A percentile compares a stretch with the other conserved stretches of the same genome.
These are phyloP conservation scores for Aspergillus spinulosporus DNA, from an alignment of 2,329 filamentous ascomycete species.

Conservation along the genomic window DNA sequence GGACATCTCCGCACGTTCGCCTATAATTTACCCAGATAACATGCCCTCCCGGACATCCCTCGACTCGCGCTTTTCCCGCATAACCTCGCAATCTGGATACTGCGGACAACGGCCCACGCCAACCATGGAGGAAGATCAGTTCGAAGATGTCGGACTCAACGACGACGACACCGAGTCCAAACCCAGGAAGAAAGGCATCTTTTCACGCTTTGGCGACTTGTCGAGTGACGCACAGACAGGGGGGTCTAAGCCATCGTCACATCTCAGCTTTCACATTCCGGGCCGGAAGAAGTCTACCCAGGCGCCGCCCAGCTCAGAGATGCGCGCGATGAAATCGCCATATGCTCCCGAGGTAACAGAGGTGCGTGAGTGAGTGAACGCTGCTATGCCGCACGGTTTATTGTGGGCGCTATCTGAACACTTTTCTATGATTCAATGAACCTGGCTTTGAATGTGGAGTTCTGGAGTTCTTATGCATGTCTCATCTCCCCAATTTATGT, in stretches of 20 bases:
- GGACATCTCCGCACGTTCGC: conserved; percentile 89
- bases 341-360: conserved; percentile 21
- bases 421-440: conserved; percentile 10
- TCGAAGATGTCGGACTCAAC: conserved; percentile 85
- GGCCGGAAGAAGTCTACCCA: conserved; percentile 68
- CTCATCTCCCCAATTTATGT: conserved; percentile 2
- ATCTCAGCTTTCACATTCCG: conserved; percentile 64
- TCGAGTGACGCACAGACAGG: conserved; percentile 37
- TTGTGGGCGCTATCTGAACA: background rate
- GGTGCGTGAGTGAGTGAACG: conserved; percentile 19
- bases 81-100: conserved; percentile 62
- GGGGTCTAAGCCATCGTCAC: conserved; percentile 42
- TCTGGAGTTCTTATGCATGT: conserved; percentile 8
- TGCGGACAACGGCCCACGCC: conserved; percentile 53
- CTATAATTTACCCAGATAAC: conserved; percentile 62
- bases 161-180: conserved; percentile 62
- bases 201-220: conserved; percentile 70
- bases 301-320: conserved; percentile 69
- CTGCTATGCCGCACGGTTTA: background rate
- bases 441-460: background rate
- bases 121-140: conserved; percentile 73
- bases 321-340: conserved; percentile 61
- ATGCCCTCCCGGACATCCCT: conserved; percentile 72
- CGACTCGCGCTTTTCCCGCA: conserved; percentile 68
- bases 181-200: conserved; percentile 76